Base-by-base conservation (phyloP, 176 grass and related monocot genomes). In the Otatea glauca region DNA sequence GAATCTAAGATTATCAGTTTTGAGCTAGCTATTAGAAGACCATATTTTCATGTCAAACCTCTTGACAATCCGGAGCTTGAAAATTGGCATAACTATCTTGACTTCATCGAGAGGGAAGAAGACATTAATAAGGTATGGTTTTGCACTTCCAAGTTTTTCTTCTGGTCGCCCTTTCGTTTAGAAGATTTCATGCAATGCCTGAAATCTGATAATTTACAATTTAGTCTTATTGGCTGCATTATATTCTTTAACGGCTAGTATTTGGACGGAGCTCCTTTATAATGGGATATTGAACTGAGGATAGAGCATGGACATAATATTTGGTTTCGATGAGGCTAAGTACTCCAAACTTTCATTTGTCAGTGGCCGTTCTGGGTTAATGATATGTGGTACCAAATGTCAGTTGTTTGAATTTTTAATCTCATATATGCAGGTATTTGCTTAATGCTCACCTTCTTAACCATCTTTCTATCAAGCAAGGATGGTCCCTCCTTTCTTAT, bases 401-500 rank as follows among this genome's bases (percentile, higher is more conserved):
- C 80, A 80, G 45, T 84, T 86, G 70, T 95, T 93, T 90, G 88
- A 96, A 95, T 91, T 88, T 93, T 86, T 87, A 92, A 99, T 99
- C 91, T 99, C 93, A 94, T 96, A 99, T 89, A 99, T 99, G 96
- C 96, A 99, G 93, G 96, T 99, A 87, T 96, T 95, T 99, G 93
- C 93, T 96, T 94, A 94, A 87, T 95, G 90, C 93, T 99, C 94
- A 92, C 80, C 93, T 90, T 92, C 88, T 92, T 99, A 99, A 96
- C 87, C 91, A 98, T 94, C 91, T 93, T 92, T 99, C 88, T 98
- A 91, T 95, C 93, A 75, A 90, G 93, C 88, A 92, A 84, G 93
- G 90, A 86, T 94, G 93, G 93, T 88, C 93, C 93, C 93, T 94
- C 90, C 82, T 80, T 87, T 83, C 83, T 91, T 93, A 90, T 88